Percentiles rank a stretch among this genome's conserved stretches.
phyloP scores from a whole-genome alignment of 305 asterid species.

The Solanum aculeatissimum region DNA sequence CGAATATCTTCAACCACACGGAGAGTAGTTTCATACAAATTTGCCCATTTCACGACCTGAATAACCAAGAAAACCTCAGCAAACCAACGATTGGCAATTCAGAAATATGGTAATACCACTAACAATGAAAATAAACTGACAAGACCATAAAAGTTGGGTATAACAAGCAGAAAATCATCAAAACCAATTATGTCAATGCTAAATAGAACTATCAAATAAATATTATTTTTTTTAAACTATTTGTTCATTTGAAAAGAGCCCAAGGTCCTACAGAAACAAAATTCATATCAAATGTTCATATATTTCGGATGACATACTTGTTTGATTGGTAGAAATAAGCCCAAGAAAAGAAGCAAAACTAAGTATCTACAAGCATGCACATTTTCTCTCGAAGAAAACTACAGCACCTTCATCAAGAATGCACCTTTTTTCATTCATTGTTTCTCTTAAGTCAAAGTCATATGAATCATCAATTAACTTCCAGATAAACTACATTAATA shows the following conservation, averaged over 20 bases:
- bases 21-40: conserved; percentile 57
- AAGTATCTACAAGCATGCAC: background rate
- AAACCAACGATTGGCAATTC: background rate
- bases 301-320: background rate
- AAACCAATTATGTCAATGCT: background rate
- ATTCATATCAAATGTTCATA: background rate
- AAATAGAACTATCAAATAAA: background rate
- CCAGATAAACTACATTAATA: background rate
- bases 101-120: background rate
- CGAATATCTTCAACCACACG: conserved; percentile 83
- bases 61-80: background rate
- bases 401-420: background rate
- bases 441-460: background rate
- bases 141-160: background rate
- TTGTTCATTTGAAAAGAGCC: background rate
- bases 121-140: background rate
- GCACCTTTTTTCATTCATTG: background rate
- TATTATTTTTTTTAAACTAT: background rate
- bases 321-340: background rate
- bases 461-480: background rate
- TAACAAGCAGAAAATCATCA: background rate
- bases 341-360: background rate
- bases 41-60: conserved; percentile 76
- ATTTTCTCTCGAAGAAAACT: background rate
- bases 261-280: background rate